Percentiles rank a stretch among this genome's conserved stretches.
phyloP scores from a whole-genome alignment of 129 eudicot species.

The Erigeron canadensis region DNA sequence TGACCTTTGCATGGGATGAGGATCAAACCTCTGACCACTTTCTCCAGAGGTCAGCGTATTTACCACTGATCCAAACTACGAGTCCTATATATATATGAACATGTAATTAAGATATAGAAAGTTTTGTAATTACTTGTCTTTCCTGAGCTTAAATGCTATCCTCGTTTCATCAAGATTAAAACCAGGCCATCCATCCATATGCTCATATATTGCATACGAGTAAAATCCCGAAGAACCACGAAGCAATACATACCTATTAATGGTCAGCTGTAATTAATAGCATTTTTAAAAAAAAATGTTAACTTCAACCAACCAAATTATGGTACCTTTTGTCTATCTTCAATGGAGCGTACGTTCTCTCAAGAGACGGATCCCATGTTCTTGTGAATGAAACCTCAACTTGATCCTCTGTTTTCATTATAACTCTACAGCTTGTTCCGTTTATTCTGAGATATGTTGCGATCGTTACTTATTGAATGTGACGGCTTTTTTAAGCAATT shows the following conservation, averaged over 20 bases:
- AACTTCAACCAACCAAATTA: too few relatives aligned
- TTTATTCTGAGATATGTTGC: conserved; percentile 28
- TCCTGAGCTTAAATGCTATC: conserved; percentile 78
- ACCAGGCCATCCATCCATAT: conserved; percentile 68
- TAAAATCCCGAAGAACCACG: conserved; percentile 83
- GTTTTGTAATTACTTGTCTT: conserved; percentile 63
- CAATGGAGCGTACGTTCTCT: conserved; percentile 42
- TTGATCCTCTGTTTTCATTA: conserved; percentile 46
- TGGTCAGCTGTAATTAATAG: background rate
- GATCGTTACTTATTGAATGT: background rate
- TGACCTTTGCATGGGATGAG: too few relatives aligned
- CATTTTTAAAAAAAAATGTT: too few relatives aligned
- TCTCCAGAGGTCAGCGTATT: too few relatives aligned
- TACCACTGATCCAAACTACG: too few relatives aligned
- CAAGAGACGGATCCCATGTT: conserved; percentile 50
- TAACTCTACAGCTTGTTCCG: conserved; percentile 41
- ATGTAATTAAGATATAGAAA: background rate
- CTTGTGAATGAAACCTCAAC: conserved; percentile 56
- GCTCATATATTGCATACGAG: conserved; percentile 78
- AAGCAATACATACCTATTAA: conserved; percentile 69
- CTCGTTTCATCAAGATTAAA: conserved; percentile 71
- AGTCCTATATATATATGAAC: background rate
- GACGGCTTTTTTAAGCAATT: background rate
- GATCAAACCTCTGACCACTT: too few relatives aligned
- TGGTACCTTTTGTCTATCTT: conserved; percentile 42